Conservation (phyloP, 164 flowering plant genomes). For the Malania oleifera region DNA sequence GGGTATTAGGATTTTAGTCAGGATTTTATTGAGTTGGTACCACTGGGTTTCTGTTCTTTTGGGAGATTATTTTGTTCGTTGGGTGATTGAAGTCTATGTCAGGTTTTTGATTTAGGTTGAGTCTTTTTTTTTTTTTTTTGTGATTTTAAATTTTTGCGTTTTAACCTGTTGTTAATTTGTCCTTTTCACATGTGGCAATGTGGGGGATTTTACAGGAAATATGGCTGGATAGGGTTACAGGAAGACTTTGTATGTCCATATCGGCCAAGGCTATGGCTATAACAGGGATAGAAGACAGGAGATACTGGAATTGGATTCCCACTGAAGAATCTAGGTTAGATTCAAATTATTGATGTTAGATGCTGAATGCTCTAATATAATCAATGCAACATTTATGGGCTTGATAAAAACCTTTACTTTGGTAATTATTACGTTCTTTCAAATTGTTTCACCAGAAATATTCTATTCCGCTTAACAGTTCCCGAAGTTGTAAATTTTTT, state of each 20-base stretch:
- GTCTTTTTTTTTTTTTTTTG: slow-evolving; percentile 2
- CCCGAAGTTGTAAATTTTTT: too few relatives aligned
- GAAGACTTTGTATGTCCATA: slow-evolving; percentile 76
- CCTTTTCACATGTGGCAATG: too few relatives aligned
- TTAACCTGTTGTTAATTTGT: too few relatives aligned
- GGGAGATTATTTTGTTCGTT: background rate
- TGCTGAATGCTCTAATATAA: background rate
- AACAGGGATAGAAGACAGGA: slow-evolving; percentile 92
- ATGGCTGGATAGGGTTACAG: slow-evolving; percentile 83
- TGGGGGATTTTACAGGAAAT: slow-evolving; percentile 50
- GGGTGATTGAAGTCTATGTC: background rate
- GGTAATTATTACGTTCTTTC: too few relatives aligned
- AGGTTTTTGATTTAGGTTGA: slow-evolving; percentile 2
- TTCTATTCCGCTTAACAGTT: too few relatives aligned
- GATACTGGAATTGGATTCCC: slow-evolving; percentile 93
- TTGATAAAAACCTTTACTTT: too few relatives aligned
- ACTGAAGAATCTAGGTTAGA: slow-evolving; percentile 93
- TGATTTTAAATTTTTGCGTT: background rate
- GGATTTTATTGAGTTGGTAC: background rate
- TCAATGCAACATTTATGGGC: background rate
- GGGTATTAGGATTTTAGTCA: background rate
- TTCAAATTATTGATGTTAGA: background rate
- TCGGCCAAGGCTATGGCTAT: slow-evolving; percentile 79
- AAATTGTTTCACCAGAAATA: too few relatives aligned
- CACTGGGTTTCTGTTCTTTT: background rate